Evolutionary conservation across 2,329 filamentous ascomycete species (phyloP).

Genomic region (Periconia macrospinosa): DNA sequence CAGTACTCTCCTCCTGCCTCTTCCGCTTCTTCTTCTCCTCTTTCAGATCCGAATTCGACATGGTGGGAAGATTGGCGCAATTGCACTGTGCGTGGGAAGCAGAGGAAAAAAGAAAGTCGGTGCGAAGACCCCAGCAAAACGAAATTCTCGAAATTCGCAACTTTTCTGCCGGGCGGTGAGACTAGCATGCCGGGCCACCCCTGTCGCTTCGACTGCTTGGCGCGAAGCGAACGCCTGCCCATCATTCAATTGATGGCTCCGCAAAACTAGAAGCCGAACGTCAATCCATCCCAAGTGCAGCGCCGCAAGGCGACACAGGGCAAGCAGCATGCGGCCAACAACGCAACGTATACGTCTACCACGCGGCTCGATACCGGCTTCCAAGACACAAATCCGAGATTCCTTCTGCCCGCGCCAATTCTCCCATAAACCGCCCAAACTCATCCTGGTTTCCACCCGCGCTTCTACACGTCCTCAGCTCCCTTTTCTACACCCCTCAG

Average conservation of each 20-base stretch:
- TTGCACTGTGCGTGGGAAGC: conserved; percentile 11
- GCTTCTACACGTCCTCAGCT: conserved; percentile 61
- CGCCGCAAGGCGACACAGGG: conserved; percentile 1
- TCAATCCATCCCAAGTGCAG: conserved; percentile 10
- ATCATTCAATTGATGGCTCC: not conserved
- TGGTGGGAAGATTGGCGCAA: conserved; percentile 10
- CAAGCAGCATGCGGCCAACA: conserved; percentile 32
- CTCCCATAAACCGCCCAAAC: conserved; percentile 59
- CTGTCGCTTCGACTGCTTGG: not conserved
- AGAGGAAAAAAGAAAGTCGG: not conserved
- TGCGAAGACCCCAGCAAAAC: conserved; percentile 6
- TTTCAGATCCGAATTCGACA: conserved; percentile 27
- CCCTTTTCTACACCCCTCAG: conserved; percentile 64
- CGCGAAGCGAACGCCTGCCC: not conserved
- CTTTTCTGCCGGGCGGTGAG: conserved; percentile 20
- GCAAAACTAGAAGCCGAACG: conserved; percentile 3
- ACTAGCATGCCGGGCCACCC: too few species aligned
- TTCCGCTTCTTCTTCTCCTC: conserved; percentile 40
- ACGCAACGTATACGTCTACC: conserved; percentile 31
- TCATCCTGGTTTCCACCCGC: conserved; percentile 49
- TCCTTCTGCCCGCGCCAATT: conserved; percentile 53
- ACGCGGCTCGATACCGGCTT: conserved; percentile 19
- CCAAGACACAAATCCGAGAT: conserved; percentile 16
- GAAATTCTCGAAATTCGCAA: conserved; percentile 10
- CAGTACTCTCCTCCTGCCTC: conserved; percentile 29